Percentiles rank a stretch among this genome's conserved stretches.
phyloP scores from a whole-genome alignment of 208 protist genomes.

The Borovskyia barvae region DNA sequence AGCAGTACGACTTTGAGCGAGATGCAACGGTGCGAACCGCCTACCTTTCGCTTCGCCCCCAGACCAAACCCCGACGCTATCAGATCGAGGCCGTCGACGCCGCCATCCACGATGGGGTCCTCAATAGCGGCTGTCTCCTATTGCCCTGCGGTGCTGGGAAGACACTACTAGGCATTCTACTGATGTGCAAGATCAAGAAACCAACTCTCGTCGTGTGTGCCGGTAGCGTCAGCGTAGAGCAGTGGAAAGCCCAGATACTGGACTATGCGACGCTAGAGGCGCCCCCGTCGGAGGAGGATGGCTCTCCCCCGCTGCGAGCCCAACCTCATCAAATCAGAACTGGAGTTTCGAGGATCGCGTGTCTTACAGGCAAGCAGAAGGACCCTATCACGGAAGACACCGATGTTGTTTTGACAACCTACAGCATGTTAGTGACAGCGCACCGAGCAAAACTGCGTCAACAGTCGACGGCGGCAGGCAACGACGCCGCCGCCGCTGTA shows the following conservation, averaged over 20 bases:
- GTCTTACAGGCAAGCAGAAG: constrained; percentile 93
- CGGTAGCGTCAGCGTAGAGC: constrained; percentile 93
- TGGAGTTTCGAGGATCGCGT: constrained; percentile 77
- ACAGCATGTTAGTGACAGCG: constrained; percentile 96
- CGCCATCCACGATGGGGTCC: constrained; percentile 42
- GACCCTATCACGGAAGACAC: constrained; percentile 85
- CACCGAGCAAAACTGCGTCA: constrained; percentile 48
- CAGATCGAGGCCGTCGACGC: constrained; percentile 84
- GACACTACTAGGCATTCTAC: constrained; percentile 98
- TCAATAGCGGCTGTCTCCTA: constrained; percentile 97
- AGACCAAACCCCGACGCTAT: constrained; percentile 78
- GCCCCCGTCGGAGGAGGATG: constrained; percentile 5
- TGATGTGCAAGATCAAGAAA: constrained; percentile 95
- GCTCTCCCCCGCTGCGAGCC: background rate
- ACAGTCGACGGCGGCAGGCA: constrained; percentile 9
- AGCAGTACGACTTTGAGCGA: constrained; percentile 83
- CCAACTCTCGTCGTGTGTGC: constrained; percentile 95
- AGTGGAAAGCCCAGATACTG: constrained; percentile 96
- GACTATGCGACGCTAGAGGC: constrained; percentile 80
- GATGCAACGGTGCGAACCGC: constrained; percentile 61
- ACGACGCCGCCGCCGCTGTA: constrained; percentile 2
- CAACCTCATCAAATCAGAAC: constrained; percentile 9
- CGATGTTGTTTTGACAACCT: constrained; percentile 97
- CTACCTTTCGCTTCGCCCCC: constrained; percentile 59
- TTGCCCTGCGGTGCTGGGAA: constrained; percentile 99